Evolutionary conservation across 192 early-diverging fungal species (phyloP).

Genomic region (Backusella tuberculispora): DNA sequence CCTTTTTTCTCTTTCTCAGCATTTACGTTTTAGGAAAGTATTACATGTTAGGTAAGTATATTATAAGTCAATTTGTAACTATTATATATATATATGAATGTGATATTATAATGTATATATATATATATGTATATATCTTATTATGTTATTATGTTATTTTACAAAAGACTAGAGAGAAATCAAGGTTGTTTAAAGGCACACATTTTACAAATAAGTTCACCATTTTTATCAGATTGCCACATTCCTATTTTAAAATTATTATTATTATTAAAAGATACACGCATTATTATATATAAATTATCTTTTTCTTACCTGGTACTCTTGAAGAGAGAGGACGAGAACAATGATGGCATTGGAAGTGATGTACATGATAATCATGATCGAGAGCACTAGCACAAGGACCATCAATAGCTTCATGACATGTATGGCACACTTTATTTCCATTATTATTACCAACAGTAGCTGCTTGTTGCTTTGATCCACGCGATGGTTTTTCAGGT

Average conservation of each 20-base stretch:
- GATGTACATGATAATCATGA: slow-evolving; percentile 37
- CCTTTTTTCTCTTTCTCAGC: no score
- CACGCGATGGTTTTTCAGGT: not conserved
- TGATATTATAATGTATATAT: no score
- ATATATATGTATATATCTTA: no score
- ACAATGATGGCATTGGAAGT: slow-evolving; percentile 42
- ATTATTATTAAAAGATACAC: no score
- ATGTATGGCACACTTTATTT: slow-evolving; percentile 26
- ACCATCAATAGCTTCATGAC: slow-evolving; percentile 28
- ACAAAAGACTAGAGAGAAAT: not conserved
- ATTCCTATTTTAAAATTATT: slow-evolving; percentile 18
- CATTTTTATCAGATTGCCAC: slow-evolving; percentile 20
- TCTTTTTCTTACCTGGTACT: slow-evolving; percentile 39
- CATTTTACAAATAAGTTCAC: slow-evolving; percentile 26
- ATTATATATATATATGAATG: no score
- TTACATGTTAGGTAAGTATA: no score
- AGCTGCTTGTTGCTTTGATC: not conserved
- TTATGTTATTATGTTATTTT: not conserved
- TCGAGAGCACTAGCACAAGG: slow-evolving; percentile 34
- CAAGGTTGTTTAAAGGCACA: slow-evolving; percentile 18
- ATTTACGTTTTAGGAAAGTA: no score
- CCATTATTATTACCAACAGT: not conserved
- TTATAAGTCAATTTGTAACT: no score
- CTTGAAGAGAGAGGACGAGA: slow-evolving; percentile 29
- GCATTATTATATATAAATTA: not conserved